Conservation (phyloP, 2,329 filamentous ascomycete species). For the Diaporthe nobilis region DNA sequence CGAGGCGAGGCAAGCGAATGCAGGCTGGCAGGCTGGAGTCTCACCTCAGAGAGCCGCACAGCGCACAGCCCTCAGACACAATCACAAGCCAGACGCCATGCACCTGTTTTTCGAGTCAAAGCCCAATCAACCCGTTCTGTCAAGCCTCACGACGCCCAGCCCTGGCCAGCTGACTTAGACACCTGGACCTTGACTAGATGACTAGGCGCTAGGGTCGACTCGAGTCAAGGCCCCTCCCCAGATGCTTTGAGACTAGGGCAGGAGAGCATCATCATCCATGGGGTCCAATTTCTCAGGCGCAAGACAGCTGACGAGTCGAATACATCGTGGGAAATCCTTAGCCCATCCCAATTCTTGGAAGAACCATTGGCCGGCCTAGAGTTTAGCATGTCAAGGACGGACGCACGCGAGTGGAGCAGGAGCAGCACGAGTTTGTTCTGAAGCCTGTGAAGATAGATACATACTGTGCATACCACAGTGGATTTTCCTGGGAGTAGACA, state of each 20-base stretch:
- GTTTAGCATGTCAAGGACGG: constrained; percentile 15
- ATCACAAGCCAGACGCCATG: constrained; percentile 38
- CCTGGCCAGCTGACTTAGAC: constrained; percentile 21
- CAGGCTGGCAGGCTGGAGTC: neutral
- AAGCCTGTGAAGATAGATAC: neutral
- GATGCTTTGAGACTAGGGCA: constrained; percentile 32
- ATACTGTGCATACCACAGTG: constrained; percentile 16
- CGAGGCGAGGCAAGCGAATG: neutral
- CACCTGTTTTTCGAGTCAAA: constrained; percentile 19
- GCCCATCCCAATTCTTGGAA: constrained; percentile 13
- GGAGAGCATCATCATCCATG: constrained; percentile 30
- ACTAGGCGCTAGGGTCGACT: constrained; percentile 27
- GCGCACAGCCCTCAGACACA: constrained; percentile 8
- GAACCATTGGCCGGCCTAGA: constrained; percentile 22
- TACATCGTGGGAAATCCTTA: constrained; percentile 23
- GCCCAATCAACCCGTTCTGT: constrained; percentile 23
- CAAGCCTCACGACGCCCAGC: constrained; percentile 21
- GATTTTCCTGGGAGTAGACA: neutral
- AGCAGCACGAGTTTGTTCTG: neutral
- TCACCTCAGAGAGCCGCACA: constrained; percentile 18
- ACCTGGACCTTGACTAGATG: constrained; percentile 13
- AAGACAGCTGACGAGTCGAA: constrained; percentile 35
- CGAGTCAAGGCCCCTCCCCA: constrained; percentile 23
- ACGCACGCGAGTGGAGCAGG: constrained; percentile 5
- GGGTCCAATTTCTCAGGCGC: constrained; percentile 26